Percentiles rank a stretch among this genome's conserved stretches.
These are phyloP conservation scores for Chrysanthemum lavandulifolium DNA, from an alignment of 129 eudicot species.

Conservation along the genomic window DNA sequence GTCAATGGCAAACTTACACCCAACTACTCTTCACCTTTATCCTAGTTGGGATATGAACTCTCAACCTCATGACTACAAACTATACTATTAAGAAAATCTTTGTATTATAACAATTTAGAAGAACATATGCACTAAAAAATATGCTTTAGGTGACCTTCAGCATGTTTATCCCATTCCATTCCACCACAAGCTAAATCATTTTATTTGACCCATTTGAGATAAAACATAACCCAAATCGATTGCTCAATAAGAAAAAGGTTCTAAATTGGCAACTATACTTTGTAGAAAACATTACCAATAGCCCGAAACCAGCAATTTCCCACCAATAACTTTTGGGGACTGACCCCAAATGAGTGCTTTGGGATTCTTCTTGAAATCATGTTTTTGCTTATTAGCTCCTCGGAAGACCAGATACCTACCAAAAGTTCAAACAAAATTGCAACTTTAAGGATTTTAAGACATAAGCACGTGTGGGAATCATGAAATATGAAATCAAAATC, in stretches of 20 bases:
- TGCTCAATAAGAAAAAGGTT: no score
- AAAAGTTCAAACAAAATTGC: constrained; percentile 9
- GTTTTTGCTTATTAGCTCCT: constrained; percentile 98
- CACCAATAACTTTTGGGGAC: constrained; percentile 90
- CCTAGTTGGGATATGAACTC: no score
- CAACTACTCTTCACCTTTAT: no score
- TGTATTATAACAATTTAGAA: no score
- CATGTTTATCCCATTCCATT: no score
- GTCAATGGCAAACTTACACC: no score
- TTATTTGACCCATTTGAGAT: background rate
- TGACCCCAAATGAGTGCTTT: constrained; percentile 91
- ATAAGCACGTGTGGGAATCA: background rate
- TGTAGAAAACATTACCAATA: constrained; percentile 61
- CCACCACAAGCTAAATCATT: no score
- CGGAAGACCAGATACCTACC: constrained; percentile 75
- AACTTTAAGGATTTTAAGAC: constrained; percentile 25
- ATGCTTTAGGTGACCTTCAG: no score
- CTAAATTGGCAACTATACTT: background rate
- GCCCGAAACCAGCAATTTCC: constrained; percentile 95
- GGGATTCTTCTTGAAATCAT: constrained; percentile 83
- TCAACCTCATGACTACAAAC: no score
- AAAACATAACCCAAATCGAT: background rate
- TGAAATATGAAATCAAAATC: background rate
- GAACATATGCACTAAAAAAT: no score
- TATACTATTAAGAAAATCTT: no score